Evolutionary conservation across 2,329 filamentous ascomycete species (phyloP).

Genomic region (Graphiopsis chlorocephala): DNA sequence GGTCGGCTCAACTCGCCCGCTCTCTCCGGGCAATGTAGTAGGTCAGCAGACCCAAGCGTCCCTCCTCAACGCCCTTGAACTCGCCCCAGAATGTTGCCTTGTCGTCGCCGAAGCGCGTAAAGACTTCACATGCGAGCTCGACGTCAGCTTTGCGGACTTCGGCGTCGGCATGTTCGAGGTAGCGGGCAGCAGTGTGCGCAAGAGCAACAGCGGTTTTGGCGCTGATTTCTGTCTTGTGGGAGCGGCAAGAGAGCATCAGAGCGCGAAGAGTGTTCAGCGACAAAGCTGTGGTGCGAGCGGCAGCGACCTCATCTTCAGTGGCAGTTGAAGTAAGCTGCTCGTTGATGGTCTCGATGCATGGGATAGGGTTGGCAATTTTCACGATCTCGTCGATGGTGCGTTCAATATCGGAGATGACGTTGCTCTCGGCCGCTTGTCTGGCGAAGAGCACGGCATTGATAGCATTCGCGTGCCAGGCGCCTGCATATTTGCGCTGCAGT

Average conservation of each 20-base stretch:
- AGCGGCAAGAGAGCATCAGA: constrained; percentile 49
- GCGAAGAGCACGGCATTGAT: constrained; percentile 66
- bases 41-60: constrained; percentile 72
- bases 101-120: constrained; percentile 51
- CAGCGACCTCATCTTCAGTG: constrained; percentile 31
- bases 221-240: constrained; percentile 19
- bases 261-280: constrained; percentile 62
- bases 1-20: background rate
- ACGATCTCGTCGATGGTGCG: constrained; percentile 71
- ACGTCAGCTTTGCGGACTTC: constrained; percentile 65
- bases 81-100: constrained; percentile 63
- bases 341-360: constrained; percentile 38
- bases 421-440: constrained; percentile 64
- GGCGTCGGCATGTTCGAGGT: constrained; percentile 28
- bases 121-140: constrained; percentile 71
- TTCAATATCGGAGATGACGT: constrained; percentile 73
- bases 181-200: constrained; percentile 27
- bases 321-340: constrained; percentile 33
- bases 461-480: constrained; percentile 64
- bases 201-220: constrained; percentile 17
- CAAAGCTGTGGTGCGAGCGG: constrained; percentile 51
- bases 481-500: constrained; percentile 63
- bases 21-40: constrained; percentile 74
- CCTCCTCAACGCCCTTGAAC: constrained; percentile 61
- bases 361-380: constrained; percentile 60